Base-by-base conservation (phyloP, 169 alveolate species). In the Plasmodium berghei region DNA sequence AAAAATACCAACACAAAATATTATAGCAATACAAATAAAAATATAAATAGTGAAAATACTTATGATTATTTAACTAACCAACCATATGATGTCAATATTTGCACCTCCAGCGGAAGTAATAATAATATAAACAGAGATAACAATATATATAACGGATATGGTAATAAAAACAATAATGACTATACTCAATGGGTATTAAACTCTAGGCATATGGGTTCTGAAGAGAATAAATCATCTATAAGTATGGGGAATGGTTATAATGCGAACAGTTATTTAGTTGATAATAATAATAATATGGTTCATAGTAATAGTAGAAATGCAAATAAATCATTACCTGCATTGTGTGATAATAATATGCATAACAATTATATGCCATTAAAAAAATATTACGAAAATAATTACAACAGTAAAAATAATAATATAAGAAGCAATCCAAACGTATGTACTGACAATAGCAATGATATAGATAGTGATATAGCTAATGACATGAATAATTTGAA, bases 231-330 rank as follows among this genome's bases (percentile, higher is more conserved):
- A 34, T 34, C 42, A 3, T 34, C 77, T 2, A 62, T 75, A 26
- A 75, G 63, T 18, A 2, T 24, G 20, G 52, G 49, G 22, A 20
- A 42, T 49, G 52, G 46, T 48, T 75, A 24, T 66, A 46, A 63
- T 22, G 14, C 61, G 22, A 64, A 24, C 26, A 63, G 64, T 42
- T 75, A 26, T 28, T 55, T 34, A 56, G 45, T 73, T 58, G 42
- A 52, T 52, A 16, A 52, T 14, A 52, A 48, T 14, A 14, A 52
- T 52, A 12, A 12, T 2, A 52, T 12, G 3, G 1, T 12, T 1
- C n/a, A 52, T 52, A 52, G n/a, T 6, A 48, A 22, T 22, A 55
- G 10, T n/a, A 73, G 2, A 40, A 24, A 16, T 24, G 34, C 14
- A 1, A 16, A 42, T 12, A 26, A 73, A 34, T 9, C 88, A 8